A percentile compares a stretch with the other conserved stretches of the same genome.
Evolutionary conservation across 768 basidiomycete genomes (phyloP).

Genomic region (Xerocomellus intermedius): DNA sequence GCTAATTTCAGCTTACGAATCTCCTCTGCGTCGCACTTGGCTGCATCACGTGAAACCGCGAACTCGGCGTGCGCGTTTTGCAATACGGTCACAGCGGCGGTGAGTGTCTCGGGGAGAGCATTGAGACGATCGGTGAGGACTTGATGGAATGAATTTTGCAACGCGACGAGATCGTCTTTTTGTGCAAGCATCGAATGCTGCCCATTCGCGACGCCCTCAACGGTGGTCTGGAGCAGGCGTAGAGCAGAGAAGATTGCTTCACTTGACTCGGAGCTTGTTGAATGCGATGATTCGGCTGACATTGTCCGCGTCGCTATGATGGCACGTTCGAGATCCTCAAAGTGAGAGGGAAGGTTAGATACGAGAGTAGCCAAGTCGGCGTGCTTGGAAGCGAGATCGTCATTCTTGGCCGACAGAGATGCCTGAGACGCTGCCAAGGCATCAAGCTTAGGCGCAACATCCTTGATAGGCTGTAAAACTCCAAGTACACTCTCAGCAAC

Average conservation of each 20-base stretch:
- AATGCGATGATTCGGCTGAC: constrained; percentile 19
- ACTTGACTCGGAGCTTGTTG: constrained; percentile 13
- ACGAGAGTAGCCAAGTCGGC: constrained; percentile 41
- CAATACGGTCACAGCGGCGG: constrained; percentile 50
- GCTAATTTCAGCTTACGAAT: constrained; percentile 49
- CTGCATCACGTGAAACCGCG: constrained; percentile 51
- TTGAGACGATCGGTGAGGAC: constrained; percentile 53
- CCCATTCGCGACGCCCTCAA: constrained; percentile 50
- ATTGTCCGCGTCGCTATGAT: constrained; percentile 35
- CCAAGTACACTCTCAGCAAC: constrained; percentile 53
- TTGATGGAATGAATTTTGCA: constrained; percentile 55
- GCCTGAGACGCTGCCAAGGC: constrained; percentile 43
- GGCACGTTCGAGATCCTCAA: constrained; percentile 44
- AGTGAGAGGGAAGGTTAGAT: constrained; percentile 45
- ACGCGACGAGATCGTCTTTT: constrained; percentile 45
- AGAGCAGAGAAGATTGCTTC: constrained; percentile 37
- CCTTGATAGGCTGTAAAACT: constrained; percentile 41
- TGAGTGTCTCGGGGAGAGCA: constrained; percentile 58
- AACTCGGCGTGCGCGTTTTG: constrained; percentile 65
- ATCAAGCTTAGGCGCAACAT: constrained; percentile 41
- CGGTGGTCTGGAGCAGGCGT: constrained; percentile 43
- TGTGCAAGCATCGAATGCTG: constrained; percentile 50
- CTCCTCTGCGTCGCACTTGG: constrained; percentile 68
- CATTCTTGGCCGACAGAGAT: constrained; percentile 38
- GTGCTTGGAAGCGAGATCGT: constrained; percentile 40